Percentiles rank a stretch among this genome's conserved stretches.
Conservation (phyloP, 192 early-diverging fungal genomes). For the Rhizophagus clarus region DNA sequence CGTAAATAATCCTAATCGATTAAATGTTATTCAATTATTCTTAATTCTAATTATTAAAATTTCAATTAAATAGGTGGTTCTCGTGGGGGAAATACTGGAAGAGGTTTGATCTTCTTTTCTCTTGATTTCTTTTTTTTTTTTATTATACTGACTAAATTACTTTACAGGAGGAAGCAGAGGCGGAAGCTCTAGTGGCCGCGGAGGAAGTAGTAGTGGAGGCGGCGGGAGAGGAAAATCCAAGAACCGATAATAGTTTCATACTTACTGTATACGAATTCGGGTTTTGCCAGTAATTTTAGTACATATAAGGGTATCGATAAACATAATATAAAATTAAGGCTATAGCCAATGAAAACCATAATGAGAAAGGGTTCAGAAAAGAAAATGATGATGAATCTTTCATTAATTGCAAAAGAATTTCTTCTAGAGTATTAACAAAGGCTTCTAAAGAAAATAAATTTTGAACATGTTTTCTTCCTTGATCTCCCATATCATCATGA, state of each 20-base stretch:
- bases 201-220: not conserved
- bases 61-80: constrained; percentile 16
- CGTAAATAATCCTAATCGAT: constrained; percentile 19
- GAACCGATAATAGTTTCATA: not conserved
- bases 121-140: not conserved
- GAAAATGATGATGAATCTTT: not conserved
- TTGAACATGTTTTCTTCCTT: constrained; percentile 63
- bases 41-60: not conserved
- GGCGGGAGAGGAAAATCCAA: constrained; percentile 16
- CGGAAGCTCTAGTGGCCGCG: constrained; percentile 5
- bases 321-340: not conserved
- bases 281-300: no score
- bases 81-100: constrained; percentile 17
- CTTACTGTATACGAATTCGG: no score
- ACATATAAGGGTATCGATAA: not conserved
- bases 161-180: not conserved
- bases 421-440: constrained; percentile 72
- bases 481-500: constrained; percentile 61
- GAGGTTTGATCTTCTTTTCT: constrained; percentile 5
- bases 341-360: not conserved
- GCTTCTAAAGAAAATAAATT: constrained; percentile 63
- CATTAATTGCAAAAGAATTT: constrained; percentile 52
- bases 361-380: not conserved
- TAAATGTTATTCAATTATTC: not conserved
- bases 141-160: not conserved